Percentiles rank a stretch among this genome's conserved stretches.
Conservation (phyloP, 2,329 filamentous ascomycete species). For the Claviceps sorghi region DNA sequence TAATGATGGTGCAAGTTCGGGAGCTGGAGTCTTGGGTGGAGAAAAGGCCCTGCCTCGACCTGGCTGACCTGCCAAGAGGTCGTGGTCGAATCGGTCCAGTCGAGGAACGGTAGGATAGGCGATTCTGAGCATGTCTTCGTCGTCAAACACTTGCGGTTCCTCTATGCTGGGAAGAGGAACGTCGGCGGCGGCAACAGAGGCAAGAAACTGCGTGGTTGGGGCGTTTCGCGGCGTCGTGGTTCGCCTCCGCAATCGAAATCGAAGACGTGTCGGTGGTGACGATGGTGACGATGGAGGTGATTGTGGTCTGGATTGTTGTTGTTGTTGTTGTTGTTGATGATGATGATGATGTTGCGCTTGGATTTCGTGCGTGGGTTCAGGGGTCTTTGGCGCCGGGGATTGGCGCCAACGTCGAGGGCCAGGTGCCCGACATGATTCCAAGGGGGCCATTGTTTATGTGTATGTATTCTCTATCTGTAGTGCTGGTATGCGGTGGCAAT, state of each 20-base stretch:
- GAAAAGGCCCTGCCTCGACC: slow-evolving; percentile 31
- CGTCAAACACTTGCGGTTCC: slow-evolving; percentile 31
- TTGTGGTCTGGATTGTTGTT: neutral
- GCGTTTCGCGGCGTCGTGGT: slow-evolving; percentile 36
- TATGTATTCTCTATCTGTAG: slow-evolving; percentile 10
- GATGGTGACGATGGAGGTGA: slow-evolving; percentile 19
- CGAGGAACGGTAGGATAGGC: slow-evolving; percentile 19
- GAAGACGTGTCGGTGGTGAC: slow-evolving; percentile 32
- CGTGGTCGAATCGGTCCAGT: slow-evolving; percentile 19
- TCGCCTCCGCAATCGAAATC: slow-evolving; percentile 41
- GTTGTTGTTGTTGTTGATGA: neutral
- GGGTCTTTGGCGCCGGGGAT: slow-evolving; percentile 31
- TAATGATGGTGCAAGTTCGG: slow-evolving; percentile 28
- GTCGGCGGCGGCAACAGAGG: slow-evolving; percentile 50
- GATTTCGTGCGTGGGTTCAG: slow-evolving; percentile 30
- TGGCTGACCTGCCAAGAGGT: slow-evolving; percentile 15
- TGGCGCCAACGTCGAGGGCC: slow-evolving; percentile 29
- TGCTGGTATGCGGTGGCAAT: slow-evolving; percentile 5
- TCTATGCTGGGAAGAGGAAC: slow-evolving; percentile 52
- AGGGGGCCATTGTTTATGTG: slow-evolving; percentile 26
- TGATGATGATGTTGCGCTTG: slow-evolving; percentile 17
- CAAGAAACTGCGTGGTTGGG: slow-evolving; percentile 52
- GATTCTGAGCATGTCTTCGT: slow-evolving; percentile 26
- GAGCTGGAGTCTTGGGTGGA: slow-evolving; percentile 45
- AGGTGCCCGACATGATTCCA: slow-evolving; percentile 29